Evolutionary conservation across 306 rosid species (phyloP), one percentile per base, ranked within the genome.

Genomic region (Trifolium subterraneum): DNA sequence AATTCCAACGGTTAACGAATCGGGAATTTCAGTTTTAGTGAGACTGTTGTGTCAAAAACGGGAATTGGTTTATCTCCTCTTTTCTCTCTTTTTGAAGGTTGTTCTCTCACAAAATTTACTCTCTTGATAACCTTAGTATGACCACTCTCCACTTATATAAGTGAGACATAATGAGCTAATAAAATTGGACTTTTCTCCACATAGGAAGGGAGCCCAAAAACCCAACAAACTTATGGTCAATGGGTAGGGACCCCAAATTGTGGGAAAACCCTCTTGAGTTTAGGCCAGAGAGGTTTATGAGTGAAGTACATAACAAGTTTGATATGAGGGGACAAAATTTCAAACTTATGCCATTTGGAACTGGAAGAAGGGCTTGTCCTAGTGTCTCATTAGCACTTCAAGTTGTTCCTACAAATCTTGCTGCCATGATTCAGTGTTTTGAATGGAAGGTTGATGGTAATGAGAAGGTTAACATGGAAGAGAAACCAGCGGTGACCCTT

Each of bases 221-320:
- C n/a, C n/a, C n/a, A n/a, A n/a, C n/a, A n/a, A 93, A 90, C 15
- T 45, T 86, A 11, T 93, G 96, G 93, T 81, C 93, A 1, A 81
- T 89, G 48, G 88, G 88, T 1, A 88, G 95, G 51, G 89, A 88
- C 71, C 88, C 92, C 0, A 83, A 75, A 1, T 15, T 81, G 4
- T 89, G 94, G 94, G 86, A 86, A 16, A 77, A 76, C 2, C 88
- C 95, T 0, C 84, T 86, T 29, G 91, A 85, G 73, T 92, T 92
- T 39, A 47, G 55, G 52, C 97, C 91, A 9, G 90, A 87, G 68
- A 89, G 93, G 78, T 92, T 92, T 68, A 22, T 79, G 4, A 14
- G 31, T 44, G 64, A 71, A 18, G 80, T 80, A 3, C 10, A 44
- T 4, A 54, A 47, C 10, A 51, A 77, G 11, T 42, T 84, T 1